Percentiles rank a stretch among this genome's conserved stretches.
Conservation (phyloP, 768 basidiomycete species). For the Boletus sp. region DNA sequence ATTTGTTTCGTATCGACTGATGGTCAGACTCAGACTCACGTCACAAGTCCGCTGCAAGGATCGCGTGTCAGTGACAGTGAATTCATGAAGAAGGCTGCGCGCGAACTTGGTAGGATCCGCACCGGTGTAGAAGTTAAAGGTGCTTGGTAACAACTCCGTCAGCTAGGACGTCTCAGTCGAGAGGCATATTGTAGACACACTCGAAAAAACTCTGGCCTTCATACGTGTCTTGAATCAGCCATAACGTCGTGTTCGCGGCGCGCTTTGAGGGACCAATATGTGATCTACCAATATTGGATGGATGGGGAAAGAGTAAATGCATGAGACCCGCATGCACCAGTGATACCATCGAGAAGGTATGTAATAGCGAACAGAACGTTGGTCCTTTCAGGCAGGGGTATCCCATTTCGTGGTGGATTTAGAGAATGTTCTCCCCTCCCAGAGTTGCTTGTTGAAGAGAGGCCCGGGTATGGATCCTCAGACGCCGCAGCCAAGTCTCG, state of each 20-base stretch:
- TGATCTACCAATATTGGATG: neutral
- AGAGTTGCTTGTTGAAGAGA: neutral
- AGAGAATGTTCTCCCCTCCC: constrained; percentile 1
- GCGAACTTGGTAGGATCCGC: constrained; percentile 63
- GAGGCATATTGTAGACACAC: constrained; percentile 38
- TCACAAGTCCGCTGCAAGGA: constrained; percentile 60
- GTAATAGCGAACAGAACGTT: constrained; percentile 12
- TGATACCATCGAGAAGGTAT: constrained; percentile 12
- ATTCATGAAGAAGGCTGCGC: constrained; percentile 5
- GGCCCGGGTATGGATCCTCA: neutral
- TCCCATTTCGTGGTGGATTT: constrained; percentile 16
- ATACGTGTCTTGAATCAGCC: constrained; percentile 68
- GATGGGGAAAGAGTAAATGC: constrained; percentile 1
- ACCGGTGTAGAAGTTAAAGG: constrained; percentile 58
- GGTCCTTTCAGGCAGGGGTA: constrained; percentile 7
- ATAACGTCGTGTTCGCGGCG: constrained; percentile 44
- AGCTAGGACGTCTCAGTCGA: neutral
- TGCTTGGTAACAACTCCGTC: constrained; percentile 35
- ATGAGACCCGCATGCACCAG: constrained; percentile 13
- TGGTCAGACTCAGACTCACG: constrained; percentile 43
- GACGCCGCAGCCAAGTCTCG: constrained; percentile 19
- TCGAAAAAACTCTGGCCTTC: constrained; percentile 68
- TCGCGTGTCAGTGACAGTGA: constrained; percentile 12
- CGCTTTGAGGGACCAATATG: constrained; percentile 15
- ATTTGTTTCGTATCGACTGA: constrained; percentile 1